Base-by-base conservation (phyloP, 495 filamentous ascomycete species). In the Aspergillus sclerotioniger region DNA sequence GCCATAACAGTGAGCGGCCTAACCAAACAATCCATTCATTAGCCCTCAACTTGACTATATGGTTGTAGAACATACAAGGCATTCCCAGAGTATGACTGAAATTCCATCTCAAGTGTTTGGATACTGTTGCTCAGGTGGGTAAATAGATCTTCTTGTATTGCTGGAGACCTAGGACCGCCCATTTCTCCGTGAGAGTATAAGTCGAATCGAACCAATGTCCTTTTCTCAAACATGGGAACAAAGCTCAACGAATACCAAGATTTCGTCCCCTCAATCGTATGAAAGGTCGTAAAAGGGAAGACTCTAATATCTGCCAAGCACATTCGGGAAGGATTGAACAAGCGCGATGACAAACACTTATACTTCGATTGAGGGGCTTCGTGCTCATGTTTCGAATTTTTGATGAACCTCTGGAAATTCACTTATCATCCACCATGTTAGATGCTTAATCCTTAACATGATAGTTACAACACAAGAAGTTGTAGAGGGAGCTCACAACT, bases 181-280 rank as follows among this genome's bases (percentile, higher is more conserved):
- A 7, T 41, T 3, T 32, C 17, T 46, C 33, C 33, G 31, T 8
- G 9, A 28, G 55, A 62, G 45, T 62, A 65, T 6, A 70, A 15
- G 43, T 70, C 65, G 35, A 58, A 66, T 46, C 65, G 65, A 6
- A 70, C 25, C 3, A 51, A 44, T 0, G 61, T 63, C 63, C 51
- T 66, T 12, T 48, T 39, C 37, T 62, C 57, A 12, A 65, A 63
- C 0, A 55, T 29, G 9, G 68, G 68, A 12, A 65, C 16, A 5
- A 67, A 51, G 33, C 31, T 60, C 31, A 70, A 15, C 0, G 51
- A 56, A 25, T 57, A 59, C 65, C 63, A 66, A n/a, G 47, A 56
- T 33, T 33, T 41, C 3, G 61, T 58, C 6, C 46, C 32, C 7
- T 54, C 31, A 5, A 68, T 57, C 1, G 52, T 59, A 17, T 58